phyloP scores from a whole-genome alignment of 176 grass and related monocot species.

The Avena atlantica region DNA sequence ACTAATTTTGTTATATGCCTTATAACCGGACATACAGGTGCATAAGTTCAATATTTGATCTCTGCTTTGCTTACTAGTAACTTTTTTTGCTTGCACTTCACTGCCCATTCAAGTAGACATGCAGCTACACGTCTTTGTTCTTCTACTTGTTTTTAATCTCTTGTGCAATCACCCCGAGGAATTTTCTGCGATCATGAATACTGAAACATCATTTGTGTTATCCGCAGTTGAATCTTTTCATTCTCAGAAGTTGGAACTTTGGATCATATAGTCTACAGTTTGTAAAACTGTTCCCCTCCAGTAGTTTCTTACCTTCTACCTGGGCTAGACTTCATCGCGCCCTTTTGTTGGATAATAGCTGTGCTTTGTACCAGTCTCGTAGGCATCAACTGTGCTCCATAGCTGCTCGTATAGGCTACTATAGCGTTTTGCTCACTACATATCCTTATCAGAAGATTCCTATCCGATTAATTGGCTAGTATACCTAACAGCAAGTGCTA shows the following conservation, averaged over 20 bases:
- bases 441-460: conserved; percentile 22
- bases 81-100: conserved; percentile 2
- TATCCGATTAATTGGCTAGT: conserved; percentile 18
- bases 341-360: no score
- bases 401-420: background rate
- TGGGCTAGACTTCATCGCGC: no score
- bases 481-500: background rate
- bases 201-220: conserved; percentile 22
- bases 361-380: background rate
- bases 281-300: conserved; percentile 13
- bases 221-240: conserved; percentile 3
- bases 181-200: conserved; percentile 1
- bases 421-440: background rate
- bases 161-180: background rate
- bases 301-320: background rate
- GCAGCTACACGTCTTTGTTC: background rate
- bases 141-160: background rate
- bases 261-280: background rate
- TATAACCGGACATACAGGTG: background rate
- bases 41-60: background rate
- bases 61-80: conserved; percentile 25
- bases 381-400: background rate
- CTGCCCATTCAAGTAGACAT: background rate
- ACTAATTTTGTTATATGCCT: background rate
- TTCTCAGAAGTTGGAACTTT: conserved; percentile 17